Evolutionary conservation across 768 basidiomycete genomes (phyloP).

Genomic region (Lanmaoa rubissima): DNA sequence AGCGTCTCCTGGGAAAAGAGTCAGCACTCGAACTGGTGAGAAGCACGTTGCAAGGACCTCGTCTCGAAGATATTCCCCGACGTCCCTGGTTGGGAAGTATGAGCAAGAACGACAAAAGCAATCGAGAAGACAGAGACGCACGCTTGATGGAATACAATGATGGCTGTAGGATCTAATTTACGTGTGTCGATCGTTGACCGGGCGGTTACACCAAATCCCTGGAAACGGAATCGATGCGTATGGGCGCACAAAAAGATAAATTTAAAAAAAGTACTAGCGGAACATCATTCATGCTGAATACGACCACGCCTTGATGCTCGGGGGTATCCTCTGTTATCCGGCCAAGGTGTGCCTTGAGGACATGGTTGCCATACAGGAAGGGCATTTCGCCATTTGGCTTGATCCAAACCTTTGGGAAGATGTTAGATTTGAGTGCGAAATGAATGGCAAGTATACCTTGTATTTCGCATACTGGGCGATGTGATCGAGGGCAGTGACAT

Average conservation of each 20-base stretch:
- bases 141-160: constrained; percentile 99
- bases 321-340: constrained; percentile 98
- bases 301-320: constrained; percentile 97
- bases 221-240: constrained; percentile 8
- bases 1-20: constrained; percentile 61
- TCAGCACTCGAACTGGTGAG: constrained; percentile 13
- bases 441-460: constrained; percentile 60
- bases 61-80: constrained; percentile 97
- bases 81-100: constrained; percentile 58
- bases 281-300: constrained; percentile 93
- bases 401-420: constrained; percentile 80
- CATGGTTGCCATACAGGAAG: constrained; percentile 97
- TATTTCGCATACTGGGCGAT: constrained; percentile 96
- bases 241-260: not conserved
- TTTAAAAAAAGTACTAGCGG: constrained; percentile 62
- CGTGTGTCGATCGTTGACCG: constrained; percentile 93
- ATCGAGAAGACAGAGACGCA: constrained; percentile 29
- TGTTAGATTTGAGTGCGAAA: not conserved
- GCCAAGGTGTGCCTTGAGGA: constrained; percentile 97
- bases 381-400: constrained; percentile 99
- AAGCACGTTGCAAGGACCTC: constrained; percentile 54
- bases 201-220: constrained; percentile 98
- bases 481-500: constrained; percentile 90
- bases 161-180: constrained; percentile 95
- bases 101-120: constrained; percentile 2